phyloP scores from a whole-genome alignment of 1,284 basidiomycete species.

The Rhizoctonia solani region DNA sequence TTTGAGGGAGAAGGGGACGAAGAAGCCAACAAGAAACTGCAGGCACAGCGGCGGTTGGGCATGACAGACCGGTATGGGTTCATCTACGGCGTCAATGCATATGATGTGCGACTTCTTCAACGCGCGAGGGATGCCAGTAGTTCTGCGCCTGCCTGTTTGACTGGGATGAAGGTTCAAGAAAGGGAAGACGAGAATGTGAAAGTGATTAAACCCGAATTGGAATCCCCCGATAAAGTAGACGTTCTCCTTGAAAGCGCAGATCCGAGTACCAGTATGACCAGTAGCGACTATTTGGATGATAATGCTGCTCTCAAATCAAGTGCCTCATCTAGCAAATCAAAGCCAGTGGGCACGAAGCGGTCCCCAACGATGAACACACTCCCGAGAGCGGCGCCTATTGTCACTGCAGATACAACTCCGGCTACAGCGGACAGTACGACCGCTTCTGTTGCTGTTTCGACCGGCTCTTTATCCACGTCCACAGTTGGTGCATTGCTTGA shows the following conservation, averaged over 20 bases:
- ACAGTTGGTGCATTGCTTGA: constrained; percentile 77
- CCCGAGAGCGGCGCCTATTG: constrained; percentile 38
- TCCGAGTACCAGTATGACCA: constrained; percentile 7
- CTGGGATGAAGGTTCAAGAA: constrained; percentile 85
- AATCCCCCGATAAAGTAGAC: constrained; percentile 37
- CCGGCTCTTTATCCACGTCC: constrained; percentile 22
- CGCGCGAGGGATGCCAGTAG: constrained; percentile 73
- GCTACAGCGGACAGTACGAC: constrained; percentile 34
- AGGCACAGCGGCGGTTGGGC: background rate
- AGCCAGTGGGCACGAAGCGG: constrained; percentile 28
- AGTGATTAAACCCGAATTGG: constrained; percentile 26
- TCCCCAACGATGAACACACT: constrained; percentile 44
- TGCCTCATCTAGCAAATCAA: constrained; percentile 13
- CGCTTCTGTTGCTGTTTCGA: constrained; percentile 33
- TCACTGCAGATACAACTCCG: constrained; percentile 31
- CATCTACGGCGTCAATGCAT: constrained; percentile 66
- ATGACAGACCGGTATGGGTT: constrained; percentile 95
- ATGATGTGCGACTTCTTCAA: constrained; percentile 77
- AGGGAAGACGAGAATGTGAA: constrained; percentile 60
- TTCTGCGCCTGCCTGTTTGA: constrained; percentile 80
- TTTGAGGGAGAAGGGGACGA: background rate
- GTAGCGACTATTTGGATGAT: constrained; percentile 10
- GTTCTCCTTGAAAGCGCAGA: background rate
- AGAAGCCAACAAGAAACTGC: constrained; percentile 36
- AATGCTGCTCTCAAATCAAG: constrained; percentile 2